Conservation (phyloP, 306 rosid species). For the Mimosa bimucronata region DNA sequence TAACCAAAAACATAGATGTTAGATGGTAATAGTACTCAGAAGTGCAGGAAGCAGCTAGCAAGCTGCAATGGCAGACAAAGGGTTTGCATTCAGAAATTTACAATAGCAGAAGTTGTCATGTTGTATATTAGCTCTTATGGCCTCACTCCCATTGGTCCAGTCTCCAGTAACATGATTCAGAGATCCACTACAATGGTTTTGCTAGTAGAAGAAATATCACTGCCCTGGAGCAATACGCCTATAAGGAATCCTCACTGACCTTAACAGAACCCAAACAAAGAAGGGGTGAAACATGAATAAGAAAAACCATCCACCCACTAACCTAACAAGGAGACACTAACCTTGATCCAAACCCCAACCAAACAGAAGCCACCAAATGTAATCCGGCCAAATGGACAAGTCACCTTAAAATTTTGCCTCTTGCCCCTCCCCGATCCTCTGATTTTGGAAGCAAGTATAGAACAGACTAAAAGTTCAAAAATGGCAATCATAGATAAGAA, state of each 20-base stretch:
- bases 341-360: not conserved
- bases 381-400: conserved; percentile 7
- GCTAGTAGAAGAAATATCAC: not conserved
- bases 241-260: not conserved
- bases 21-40: conserved; percentile 1
- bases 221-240: not conserved
- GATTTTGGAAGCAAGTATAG: not conserved
- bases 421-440: not conserved
- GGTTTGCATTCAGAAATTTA: not conserved
- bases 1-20: not conserved
- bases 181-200: not conserved
- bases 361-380: not conserved
- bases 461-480: not conserved
- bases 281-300: not conserved
- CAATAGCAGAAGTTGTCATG: not conserved
- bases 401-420: not conserved
- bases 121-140: not conserved
- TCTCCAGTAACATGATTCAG: not conserved
- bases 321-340: not conserved
- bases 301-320: not conserved
- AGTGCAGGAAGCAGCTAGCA: not conserved
- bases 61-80: conserved; percentile 6
- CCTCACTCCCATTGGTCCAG: not conserved
- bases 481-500: not conserved
- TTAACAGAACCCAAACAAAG: not conserved